Evolutionary conservation across 352 stramenopile species (phyloP).

Genomic region (Salisapilia sapeloensis): DNA sequence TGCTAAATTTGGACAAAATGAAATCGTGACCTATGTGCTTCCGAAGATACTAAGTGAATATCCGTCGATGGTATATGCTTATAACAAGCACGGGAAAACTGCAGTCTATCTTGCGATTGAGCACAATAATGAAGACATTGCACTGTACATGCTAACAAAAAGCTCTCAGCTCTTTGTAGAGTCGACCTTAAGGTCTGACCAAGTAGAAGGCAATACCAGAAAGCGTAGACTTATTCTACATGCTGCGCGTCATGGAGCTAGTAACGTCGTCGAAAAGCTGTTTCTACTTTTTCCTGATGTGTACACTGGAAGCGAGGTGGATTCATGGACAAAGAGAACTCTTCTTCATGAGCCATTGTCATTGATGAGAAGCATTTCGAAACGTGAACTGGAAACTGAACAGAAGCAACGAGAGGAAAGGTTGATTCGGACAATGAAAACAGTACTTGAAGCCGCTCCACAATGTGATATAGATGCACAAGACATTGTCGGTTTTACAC

Average conservation of each 20-base stretch:
- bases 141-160: conserved; percentile 38
- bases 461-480: conserved; percentile 17
- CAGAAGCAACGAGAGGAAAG: conserved; percentile 7
- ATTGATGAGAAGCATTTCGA: conserved; percentile 6
- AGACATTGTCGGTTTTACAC: conserved; percentile 38
- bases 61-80: conserved; percentile 13
- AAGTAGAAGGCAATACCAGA: too few relatives aligned
- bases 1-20: conserved; percentile 20
- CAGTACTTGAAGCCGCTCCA: conserved; percentile 13
- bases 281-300: conserved; percentile 24
- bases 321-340: conserved; percentile 23
- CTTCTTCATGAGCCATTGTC: conserved; percentile 29
- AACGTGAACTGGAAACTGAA: neutral
- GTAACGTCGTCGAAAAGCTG: conserved; percentile 22
- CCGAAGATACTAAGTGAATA: conserved; percentile 12
- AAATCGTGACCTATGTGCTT: conserved; percentile 31
- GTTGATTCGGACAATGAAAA: conserved; percentile 9
- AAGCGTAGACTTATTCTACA: conserved; percentile 26
- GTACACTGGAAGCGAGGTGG: conserved; percentile 16
- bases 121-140: conserved; percentile 25
- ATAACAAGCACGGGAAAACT: conserved; percentile 18
- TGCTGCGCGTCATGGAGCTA: conserved; percentile 21
- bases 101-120: conserved; percentile 27
- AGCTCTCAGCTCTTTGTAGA: conserved; percentile 17
- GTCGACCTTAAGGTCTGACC: neutral